A percentile compares a stretch with the other conserved stretches of the same genome.
These are phyloP conservation scores for Elongisporangium prolatum DNA, from an alignment of 352 stramenopile species.

Conservation along the genomic window DNA sequence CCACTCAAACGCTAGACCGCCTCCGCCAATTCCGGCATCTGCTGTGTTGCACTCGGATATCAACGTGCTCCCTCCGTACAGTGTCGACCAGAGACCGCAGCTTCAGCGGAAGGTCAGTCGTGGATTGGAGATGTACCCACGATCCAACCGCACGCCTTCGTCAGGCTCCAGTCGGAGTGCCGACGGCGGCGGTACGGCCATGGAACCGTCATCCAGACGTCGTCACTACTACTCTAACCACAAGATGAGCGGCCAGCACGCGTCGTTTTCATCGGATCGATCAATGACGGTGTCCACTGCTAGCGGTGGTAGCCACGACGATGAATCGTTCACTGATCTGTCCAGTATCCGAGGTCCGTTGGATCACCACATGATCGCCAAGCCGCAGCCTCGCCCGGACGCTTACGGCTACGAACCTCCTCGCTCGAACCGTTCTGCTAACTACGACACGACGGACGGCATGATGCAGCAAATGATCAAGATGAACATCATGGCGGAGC, in stretches of 20 bases:
- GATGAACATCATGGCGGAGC: conserved; percentile 44
- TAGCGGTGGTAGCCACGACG: not conserved
- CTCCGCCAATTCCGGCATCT: not conserved
- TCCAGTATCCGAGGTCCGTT: conserved; percentile 11
- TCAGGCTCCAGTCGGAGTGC: not conserved
- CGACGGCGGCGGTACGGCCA: not conserved
- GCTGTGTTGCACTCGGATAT: not conserved
- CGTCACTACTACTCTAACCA: not conserved
- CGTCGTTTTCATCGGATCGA: not conserved
- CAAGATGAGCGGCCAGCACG: not conserved
- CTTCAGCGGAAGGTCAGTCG: not conserved
- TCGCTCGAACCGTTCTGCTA: not conserved
- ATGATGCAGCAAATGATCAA: conserved; percentile 45
- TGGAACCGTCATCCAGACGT: not conserved
- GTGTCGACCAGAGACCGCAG: not conserved
- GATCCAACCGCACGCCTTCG: not conserved
- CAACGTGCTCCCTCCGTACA: not conserved
- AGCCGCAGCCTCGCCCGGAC: conserved; percentile 1
- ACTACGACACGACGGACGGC: conserved; percentile 15
- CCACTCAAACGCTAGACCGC: not conserved
- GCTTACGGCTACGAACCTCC: conserved; percentile 1
- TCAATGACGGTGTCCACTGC: not conserved
- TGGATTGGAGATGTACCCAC: not conserved
- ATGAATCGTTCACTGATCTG: not conserved
- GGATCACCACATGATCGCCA: conserved; percentile 1